Base-by-base conservation (phyloP, 179 eudicot species). In the Patellifolia procumbens region DNA sequence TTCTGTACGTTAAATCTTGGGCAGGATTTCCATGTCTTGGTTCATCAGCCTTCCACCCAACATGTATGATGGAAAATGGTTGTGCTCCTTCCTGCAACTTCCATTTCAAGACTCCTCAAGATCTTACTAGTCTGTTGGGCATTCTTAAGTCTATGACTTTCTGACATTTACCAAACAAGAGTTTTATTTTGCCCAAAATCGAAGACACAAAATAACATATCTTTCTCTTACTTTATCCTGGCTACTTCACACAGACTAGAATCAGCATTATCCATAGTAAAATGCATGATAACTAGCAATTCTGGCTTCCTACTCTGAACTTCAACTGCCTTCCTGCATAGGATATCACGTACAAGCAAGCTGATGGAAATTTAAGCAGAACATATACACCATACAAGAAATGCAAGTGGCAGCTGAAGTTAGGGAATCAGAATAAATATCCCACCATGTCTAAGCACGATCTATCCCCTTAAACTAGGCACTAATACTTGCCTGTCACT, bases 401-500 rank as follows among this genome's bases (percentile, higher is more conserved):
- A 32, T 70, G 17, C 15, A 22, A 49, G 49, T 48, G 7, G 60
- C 59, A 70, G 31, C 6, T 46, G 37, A 46, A 48, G 43, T 31
- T 51, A 39, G 17, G 39, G 19, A 45, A 46, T 49, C 56, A 43
- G 53, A 68, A 26, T 9, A 60, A 2, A 10, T 45, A 68, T 26
- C 1, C 31, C 45, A 72, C 48, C 79, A 58, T 43, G 26, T n/a
- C 4, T n/a, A 76, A 19, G 75, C 46, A 48, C 6, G 39, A 42
- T 29, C 15, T 24, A 34, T 63, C 45, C 34, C 59, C 43, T 31
- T 70, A 31, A 46, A 61, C 29, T 62, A 70, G 10, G 68, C 69
- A 42, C 34, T 39, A 34, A 34, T 9, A 80, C 76, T 86, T 76
- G 53, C 89, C 84, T 67, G 74, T 83, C 62, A 84, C 53, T 82